Evolutionary conservation across 2,329 filamentous ascomycete species (phyloP).

Genomic region (Peltaster fructicola): DNA sequence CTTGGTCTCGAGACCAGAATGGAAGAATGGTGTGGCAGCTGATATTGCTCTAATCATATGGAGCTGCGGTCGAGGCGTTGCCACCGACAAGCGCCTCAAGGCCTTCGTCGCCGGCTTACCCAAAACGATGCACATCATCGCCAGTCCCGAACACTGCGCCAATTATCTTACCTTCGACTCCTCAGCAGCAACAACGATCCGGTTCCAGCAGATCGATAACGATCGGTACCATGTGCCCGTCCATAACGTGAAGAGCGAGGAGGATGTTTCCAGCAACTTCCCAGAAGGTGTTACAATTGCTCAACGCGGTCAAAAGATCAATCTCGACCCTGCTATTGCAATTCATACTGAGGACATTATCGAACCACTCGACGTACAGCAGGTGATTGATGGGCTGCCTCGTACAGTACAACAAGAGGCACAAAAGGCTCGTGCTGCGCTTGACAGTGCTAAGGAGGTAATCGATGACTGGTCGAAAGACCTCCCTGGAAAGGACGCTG

Average conservation of each 20-base stretch:
- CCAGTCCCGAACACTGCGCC: slow-evolving; percentile 53
- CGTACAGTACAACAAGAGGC: slow-evolving; percentile 38
- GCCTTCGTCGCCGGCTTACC: no score
- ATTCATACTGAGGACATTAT: slow-evolving; percentile 31
- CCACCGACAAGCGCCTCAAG: slow-evolving; percentile 42
- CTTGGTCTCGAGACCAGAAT: slow-evolving; percentile 56
- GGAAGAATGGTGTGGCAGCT: slow-evolving; percentile 47
- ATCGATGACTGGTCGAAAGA: slow-evolving; percentile 42
- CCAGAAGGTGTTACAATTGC: slow-evolving; percentile 2
- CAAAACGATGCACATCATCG: slow-evolving; percentile 78
- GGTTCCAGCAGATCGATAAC: slow-evolving; percentile 54
- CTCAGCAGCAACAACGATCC: slow-evolving; percentile 46
- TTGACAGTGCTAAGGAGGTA: slow-evolving; percentile 19
- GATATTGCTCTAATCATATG: slow-evolving; percentile 58
- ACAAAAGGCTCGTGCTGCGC: slow-evolving; percentile 18
- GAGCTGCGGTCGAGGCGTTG: slow-evolving; percentile 57
- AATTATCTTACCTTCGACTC: slow-evolving; percentile 59
- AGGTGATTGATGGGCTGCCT: slow-evolving; percentile 25
- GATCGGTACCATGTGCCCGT: slow-evolving; percentile 54
- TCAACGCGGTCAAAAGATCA: slow-evolving; percentile 16
- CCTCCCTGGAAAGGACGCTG: slow-evolving; percentile 56
- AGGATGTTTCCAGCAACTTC: no score
- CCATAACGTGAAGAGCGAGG: slow-evolving; percentile 37
- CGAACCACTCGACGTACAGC: slow-evolving; percentile 31
- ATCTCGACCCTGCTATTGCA: slow-evolving; percentile 20